Evolutionary conservation across 129 eudicot species (phyloP), one percentile per base, ranked within the genome.

Genomic region (Artemisia argyi): DNA sequence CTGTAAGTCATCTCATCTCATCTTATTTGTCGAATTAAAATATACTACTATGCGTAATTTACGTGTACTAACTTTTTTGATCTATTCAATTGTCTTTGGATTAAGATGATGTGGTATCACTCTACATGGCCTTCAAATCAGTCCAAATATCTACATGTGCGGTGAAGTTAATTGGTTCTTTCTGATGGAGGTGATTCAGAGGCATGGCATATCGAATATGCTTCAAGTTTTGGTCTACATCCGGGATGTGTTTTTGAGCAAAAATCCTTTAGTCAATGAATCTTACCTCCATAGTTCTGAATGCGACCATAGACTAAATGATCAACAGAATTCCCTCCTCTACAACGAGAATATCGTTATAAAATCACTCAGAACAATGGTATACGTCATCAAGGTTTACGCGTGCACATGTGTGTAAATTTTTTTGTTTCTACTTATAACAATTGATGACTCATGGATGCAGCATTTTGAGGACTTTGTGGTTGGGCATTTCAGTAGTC

Each of bases 101-200:
- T 35, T 35, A 35, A 35, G 44, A 35, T 35, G 44, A 96, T 93
- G 57, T 46, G 87, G 59, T 93, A 87, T 76, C 90, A 83, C 63
- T 86, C 98, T 15, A 82, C 87, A n/a, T 35, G 96, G 96, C 32
- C 88, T 85, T 19, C 85, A 92, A 12, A 77, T 91, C 58, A 88
- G 88, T 71, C 97, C 96, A 13, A 88, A 88, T 78, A 64, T 91
- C 68, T 84, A 88, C 61, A 16, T 73, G 0, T 18, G 69, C 61
- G 97, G 97, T 16, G 83, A 85, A 72, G 96, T 91, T 20, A 88
- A 95, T 63, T 73, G 88, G 69, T 88, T 92, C 68, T 90, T 91
- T 59, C 86, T 91, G 13, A 35, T 72, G 51, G 79, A 66, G 57
- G 97, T 88, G 74, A 83, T 58, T 73, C 88, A 96, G 95, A 44